These are phyloP conservation scores for Calophaca sinica DNA, from an alignment of 306 rosid genomes.

Conservation along the genomic window DNA sequence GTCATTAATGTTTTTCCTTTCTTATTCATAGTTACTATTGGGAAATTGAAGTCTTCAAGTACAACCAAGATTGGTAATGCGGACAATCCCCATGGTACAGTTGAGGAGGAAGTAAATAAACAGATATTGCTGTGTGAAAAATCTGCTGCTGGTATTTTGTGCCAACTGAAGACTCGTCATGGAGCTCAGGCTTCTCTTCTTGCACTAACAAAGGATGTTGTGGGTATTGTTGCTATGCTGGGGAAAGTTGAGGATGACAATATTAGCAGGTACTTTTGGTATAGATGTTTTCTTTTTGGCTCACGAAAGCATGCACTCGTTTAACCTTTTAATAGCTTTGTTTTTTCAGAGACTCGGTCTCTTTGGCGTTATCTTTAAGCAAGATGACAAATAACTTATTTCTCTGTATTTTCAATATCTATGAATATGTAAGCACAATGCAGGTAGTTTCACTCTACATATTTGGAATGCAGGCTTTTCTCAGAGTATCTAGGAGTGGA, in stretches of 20 bases:
- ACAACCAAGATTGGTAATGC: slow-evolving; percentile 49
- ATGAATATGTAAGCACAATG: slow-evolving; percentile 36
- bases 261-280: slow-evolving; percentile 70
- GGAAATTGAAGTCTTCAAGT: slow-evolving; percentile 60
- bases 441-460: slow-evolving; percentile 39
- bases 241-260: slow-evolving; percentile 72
- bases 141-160: slow-evolving; percentile 78
- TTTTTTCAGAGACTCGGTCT: slow-evolving; percentile 16
- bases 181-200: slow-evolving; percentile 61
- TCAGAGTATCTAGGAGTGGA: slow-evolving; percentile 85
- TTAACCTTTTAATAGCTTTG: slow-evolving; percentile 30
- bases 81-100: slow-evolving; percentile 45
- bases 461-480: slow-evolving; percentile 72
- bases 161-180: slow-evolving; percentile 62
- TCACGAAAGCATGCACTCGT: slow-evolving; percentile 24
- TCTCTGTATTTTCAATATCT: slow-evolving; percentile 25
- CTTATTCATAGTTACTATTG: slow-evolving; percentile 52
- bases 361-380: neutral
- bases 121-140: slow-evolving; percentile 66
- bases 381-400: slow-evolving; percentile 2
- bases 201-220: slow-evolving; percentile 62
- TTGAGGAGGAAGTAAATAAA: slow-evolving; percentile 65
- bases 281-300: slow-evolving; percentile 33
- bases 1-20: slow-evolving; percentile 36
- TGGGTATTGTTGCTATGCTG: slow-evolving; percentile 81